A percentile compares a stretch with the other conserved stretches of the same genome.
These are phyloP conservation scores for Musa schizocarpa DNA, from an alignment of 176 grass and related monocot species.

Conservation along the genomic window DNA sequence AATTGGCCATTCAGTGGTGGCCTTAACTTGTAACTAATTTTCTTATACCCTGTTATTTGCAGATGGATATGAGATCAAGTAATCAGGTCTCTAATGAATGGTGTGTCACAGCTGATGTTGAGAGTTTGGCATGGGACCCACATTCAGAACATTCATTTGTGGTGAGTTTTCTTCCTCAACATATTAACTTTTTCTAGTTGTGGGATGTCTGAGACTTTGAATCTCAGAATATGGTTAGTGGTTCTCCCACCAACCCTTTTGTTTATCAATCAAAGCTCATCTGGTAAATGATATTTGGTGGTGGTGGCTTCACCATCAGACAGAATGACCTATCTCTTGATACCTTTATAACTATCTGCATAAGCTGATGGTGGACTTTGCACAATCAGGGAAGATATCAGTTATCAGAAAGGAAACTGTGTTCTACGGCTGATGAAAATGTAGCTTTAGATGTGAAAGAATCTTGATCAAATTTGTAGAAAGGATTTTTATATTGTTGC, in stretches of 20 bases:
- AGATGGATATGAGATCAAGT: constrained; percentile 80
- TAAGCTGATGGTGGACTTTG: not conserved
- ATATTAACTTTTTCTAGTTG: not conserved
- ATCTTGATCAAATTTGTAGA: not conserved
- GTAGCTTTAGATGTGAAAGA: not conserved
- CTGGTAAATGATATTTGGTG: too few species aligned
- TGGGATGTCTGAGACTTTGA: not conserved
- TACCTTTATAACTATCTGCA: not conserved
- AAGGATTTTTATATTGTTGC: not conserved
- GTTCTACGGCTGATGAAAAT: not conserved
- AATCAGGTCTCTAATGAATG: constrained; percentile 51
- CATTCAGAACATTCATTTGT: constrained; percentile 65
- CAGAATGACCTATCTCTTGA: too few species aligned
- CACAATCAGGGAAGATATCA: too few species aligned
- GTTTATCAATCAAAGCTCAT: not conserved
- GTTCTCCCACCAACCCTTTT: not conserved
- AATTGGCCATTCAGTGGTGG: too few species aligned
- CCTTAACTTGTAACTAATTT: not conserved
- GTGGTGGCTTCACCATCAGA: too few species aligned
- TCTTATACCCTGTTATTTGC: constrained; percentile 12
- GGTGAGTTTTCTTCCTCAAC: constrained; percentile 26
- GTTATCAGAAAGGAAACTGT: too few species aligned
- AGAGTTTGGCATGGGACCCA: constrained; percentile 89
- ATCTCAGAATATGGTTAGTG: not conserved
- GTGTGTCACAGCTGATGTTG: constrained; percentile 66